Base-by-base conservation (phyloP, 192 early-diverging fungal species). In the Backusella luteola region DNA sequence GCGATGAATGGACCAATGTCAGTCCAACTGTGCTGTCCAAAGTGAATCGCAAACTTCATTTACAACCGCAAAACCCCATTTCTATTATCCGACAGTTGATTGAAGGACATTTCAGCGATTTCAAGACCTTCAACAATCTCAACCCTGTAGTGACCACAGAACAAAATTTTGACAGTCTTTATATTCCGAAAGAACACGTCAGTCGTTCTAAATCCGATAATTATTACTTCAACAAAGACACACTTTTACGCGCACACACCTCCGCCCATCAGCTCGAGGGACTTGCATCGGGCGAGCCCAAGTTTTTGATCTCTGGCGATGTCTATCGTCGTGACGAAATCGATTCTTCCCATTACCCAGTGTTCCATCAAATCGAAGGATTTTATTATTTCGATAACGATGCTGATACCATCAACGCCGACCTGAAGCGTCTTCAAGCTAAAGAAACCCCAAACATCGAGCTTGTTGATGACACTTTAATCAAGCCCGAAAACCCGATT, bases 291-390 rank as follows among this genome's bases (percentile, higher is more conserved):
- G 89, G 89, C 0, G 84, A 86, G 15, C 83, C 89, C 49, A 91
- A 91, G 71, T 89, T 96, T 77, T 85, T 99, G 26, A 89, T 98
- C n/a, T 94, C 94, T n/a, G 98, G 95, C 6, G 98, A 99, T 84
- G 96, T 98, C 8, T 99, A 98, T 84, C 83, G 98, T 14, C 89
- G 96, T 34, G 98, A 99, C 78, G 98, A 99, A 78, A 96, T 99
- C 74, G 96, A 99, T 77, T 87, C 91, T 6, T 93, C 89, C 71
- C 98, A 99, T 78, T 99, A 98, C 81, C 98, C 98, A 0, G 95
- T 95, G 5, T 99, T 99, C 81, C 98, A 99, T 77, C 98, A 99
- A 81, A 97, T 99, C 92, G 98, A 99, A 76, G 98, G 96, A 7
- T 91, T 96, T 36, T 90, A 92, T 46, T 81, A 89, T 34, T 94